A percentile compares a stretch with the other conserved stretches of the same genome.
phyloP scores from a whole-genome alignment of 108 stramenopile genomes.

The Aurantiochytrium sp. region DNA sequence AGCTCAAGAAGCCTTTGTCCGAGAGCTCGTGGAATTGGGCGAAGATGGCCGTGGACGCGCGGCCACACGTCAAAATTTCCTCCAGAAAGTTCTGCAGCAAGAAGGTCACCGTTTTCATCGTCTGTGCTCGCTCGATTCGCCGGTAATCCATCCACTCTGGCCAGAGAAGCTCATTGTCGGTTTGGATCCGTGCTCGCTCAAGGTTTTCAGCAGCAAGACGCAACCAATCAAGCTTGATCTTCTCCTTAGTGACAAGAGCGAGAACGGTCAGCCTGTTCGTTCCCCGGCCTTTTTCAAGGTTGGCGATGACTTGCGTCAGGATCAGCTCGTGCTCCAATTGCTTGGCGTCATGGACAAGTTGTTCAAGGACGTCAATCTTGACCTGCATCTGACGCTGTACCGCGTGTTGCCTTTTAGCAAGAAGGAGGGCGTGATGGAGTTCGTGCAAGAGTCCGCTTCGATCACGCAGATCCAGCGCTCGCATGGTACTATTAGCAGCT shows the following conservation, averaged over 20 bases:
- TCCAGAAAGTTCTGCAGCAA: conserved; percentile 19
- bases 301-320: conserved; percentile 97
- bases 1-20: neutral
- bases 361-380: conserved; percentile 85
- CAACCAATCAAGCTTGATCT: neutral
- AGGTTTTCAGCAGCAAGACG: conserved; percentile 26
- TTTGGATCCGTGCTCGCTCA: neutral
- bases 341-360: conserved; percentile 91
- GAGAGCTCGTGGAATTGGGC: conserved; percentile 13
- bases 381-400: conserved; percentile 69
- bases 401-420: conserved; percentile 64
- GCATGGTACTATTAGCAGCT: neutral
- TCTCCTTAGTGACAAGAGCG: neutral
- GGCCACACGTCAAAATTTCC: neutral
- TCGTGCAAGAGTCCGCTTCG: conserved; percentile 78
- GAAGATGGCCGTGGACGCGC: neutral
- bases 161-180: neutral
- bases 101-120: conserved; percentile 28
- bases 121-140: neutral
- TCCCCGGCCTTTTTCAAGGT: conserved; percentile 75
- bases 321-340: conserved; percentile 91
- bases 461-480: conserved; percentile 72
- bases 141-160: neutral
- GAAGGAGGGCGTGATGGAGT: conserved; percentile 79
- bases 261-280: neutral